These are phyloP conservation scores for Echium plantagineum DNA, from an alignment of 257 asterid species.

Conservation along the genomic window DNA sequence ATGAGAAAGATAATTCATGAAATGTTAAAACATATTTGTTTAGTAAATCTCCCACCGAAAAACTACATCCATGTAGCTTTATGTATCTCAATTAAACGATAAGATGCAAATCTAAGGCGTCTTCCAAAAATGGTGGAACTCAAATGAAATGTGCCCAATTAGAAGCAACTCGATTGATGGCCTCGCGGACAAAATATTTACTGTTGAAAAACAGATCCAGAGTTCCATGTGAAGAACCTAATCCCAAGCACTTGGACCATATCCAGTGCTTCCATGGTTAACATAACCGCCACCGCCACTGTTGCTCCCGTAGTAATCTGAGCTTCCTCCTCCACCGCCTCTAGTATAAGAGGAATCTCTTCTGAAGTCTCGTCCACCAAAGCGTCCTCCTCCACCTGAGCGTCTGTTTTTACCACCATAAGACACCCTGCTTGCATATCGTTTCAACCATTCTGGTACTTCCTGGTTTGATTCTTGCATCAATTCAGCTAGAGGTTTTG, in stretches of 20 bases:
- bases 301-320: slow-evolving; percentile 1
- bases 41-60: background rate
- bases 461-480: slow-evolving; percentile 18
- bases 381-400: slow-evolving; percentile 13
- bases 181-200: background rate
- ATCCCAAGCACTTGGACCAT: slow-evolving; percentile 2
- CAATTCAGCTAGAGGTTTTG: slow-evolving; percentile 10
- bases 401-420: slow-evolving; percentile 10
- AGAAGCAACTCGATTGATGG: background rate
- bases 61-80: background rate
- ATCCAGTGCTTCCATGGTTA: background rate
- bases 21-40: background rate
- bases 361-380: slow-evolving; percentile 14
- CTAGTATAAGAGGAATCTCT: slow-evolving; percentile 2
- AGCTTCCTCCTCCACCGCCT: slow-evolving; percentile 2
- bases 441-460: slow-evolving; percentile 12
- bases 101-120: background rate
- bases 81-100: background rate
- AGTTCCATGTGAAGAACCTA: background rate
- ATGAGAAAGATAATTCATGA: background rate
- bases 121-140: background rate
- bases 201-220: background rate
- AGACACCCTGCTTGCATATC: slow-evolving; percentile 5
- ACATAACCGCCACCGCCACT: slow-evolving; percentile 3
- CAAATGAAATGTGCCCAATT: background rate